phyloP scores from a whole-genome alignment of 176 grass and related monocot genomes.

The Melocanna baccifera region DNA sequence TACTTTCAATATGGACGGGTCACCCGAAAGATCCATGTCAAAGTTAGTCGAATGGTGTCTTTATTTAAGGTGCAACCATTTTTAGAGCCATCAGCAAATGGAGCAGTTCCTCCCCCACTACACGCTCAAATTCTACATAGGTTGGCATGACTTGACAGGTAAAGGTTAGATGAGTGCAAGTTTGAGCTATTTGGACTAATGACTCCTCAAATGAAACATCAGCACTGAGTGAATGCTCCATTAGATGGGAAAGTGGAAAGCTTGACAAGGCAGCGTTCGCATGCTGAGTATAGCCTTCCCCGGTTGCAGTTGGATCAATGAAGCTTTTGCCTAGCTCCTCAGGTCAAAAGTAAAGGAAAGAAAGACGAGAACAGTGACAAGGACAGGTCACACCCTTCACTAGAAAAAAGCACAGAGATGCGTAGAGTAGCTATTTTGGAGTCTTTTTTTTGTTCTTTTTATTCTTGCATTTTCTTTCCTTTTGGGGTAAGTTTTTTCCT shows the following conservation, averaged over 20 bases:
- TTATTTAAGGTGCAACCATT: neutral
- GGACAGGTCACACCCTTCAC: neutral
- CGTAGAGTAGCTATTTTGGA: neutral
- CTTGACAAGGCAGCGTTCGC: neutral
- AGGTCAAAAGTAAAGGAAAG: conserved; percentile 13
- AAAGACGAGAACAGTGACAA: neutral
- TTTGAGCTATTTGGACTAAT: neutral
- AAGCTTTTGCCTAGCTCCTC: neutral
- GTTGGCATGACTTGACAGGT: neutral
- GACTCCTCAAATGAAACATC: conserved; percentile 5
- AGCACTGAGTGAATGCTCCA: neutral
- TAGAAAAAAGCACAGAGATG: neutral
- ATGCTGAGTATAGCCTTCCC: conserved; percentile 37
- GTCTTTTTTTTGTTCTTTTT: neutral
- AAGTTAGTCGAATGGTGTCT: neutral
- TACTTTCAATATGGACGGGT: neutral
- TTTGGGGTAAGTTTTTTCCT: neutral
- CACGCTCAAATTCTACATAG: neutral
- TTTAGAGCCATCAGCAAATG: neutral
- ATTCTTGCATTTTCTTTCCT: neutral
- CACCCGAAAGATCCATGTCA: neutral
- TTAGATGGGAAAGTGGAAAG: conserved; percentile 14
- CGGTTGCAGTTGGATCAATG: conserved; percentile 15
- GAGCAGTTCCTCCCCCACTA: neutral
- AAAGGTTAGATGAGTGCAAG: neutral